Base-by-base conservation (phyloP, 345 rosid species). In the Acer campestre region DNA sequence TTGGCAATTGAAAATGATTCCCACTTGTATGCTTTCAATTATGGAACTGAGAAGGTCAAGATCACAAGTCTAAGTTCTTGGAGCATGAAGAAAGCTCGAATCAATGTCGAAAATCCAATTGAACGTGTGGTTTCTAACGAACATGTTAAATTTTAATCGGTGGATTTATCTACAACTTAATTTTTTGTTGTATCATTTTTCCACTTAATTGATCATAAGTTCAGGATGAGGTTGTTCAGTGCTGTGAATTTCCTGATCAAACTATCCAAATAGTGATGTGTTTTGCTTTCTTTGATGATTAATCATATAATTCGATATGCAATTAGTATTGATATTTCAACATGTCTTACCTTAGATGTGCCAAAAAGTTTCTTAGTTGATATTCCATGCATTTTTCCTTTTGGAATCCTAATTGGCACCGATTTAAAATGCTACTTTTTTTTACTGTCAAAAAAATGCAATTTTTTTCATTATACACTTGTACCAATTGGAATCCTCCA, bases 41-140 rank as follows among this genome's bases (percentile, higher is more conserved):
- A 81, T 56, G 88, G 88, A 74, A 77, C 64, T 20, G 65, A 56
- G 46, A 70, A 74, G 68, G 81, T 85, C 12, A 81, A 27, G 4
- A 63, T 85, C 38, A n/a, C 82, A 49, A 77, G 51, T 5, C 68
- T 79, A 4, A 68, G 56, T 53, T 83, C 85, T 8, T 83, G 88
- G 86, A 83, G 83, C 78, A 83, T 86, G 88, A 79, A 74, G 77
- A 83, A 71, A 6, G 86, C 86, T 68, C 56, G 48, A 3, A 80
- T 83, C 59, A 78, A 74, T 64, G 18, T 31, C 9, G 63, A 8
- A 20, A 59, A 59, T 59, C 63, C 63, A 59, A 59, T 59, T 59
- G 8, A 59, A 59, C 11, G 27, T 18, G 63, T n/a, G 25, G 23
- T 9, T 59, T 59, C 25, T 59, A 2, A 59, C 27, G 3, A 8